Evolutionary conservation across 2,329 filamentous ascomycete species (phyloP).

Genomic region (Ascochyta fabae): DNA sequence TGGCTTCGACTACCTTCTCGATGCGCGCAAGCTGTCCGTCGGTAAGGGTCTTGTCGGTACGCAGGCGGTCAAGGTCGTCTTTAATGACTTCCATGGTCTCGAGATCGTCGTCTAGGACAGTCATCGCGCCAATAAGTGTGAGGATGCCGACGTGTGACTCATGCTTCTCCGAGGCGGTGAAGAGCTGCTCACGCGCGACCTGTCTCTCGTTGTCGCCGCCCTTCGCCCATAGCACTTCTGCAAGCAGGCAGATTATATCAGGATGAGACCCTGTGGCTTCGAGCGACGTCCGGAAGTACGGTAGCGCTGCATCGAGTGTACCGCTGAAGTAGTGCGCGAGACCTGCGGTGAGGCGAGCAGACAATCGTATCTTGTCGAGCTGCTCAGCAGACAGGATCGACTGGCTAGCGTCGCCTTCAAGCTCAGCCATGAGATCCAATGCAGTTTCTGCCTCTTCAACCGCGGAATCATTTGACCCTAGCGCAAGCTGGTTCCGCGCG

Average conservation of each 20-base stretch:
- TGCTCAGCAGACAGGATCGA: slow-evolving; percentile 67
- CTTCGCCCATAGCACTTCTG: slow-evolving; percentile 92
- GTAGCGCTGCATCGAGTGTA: slow-evolving; percentile 71
- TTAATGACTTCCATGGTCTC: slow-evolving; percentile 82
- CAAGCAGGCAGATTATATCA: slow-evolving; percentile 84
- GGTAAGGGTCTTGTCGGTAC: slow-evolving; percentile 69
- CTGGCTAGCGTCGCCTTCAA: slow-evolving; percentile 55
- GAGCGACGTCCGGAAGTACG: slow-evolving; percentile 80
- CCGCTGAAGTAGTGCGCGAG: slow-evolving; percentile 78
- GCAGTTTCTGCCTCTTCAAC: slow-evolving; percentile 82
- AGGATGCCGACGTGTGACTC: slow-evolving; percentile 80
- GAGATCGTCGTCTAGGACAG: slow-evolving; percentile 77
- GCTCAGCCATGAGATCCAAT: slow-evolving; percentile 77
- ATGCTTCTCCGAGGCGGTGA: slow-evolving; percentile 76
- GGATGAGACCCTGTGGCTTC: slow-evolving; percentile 77
- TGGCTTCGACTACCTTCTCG: slow-evolving; percentile 75
- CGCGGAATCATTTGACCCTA: slow-evolving; percentile 69
- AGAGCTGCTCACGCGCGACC: slow-evolving; percentile 79
- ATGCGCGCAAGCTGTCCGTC: slow-evolving; percentile 71
- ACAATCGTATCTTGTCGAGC: slow-evolving; percentile 75
- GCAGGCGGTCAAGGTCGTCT: slow-evolving; percentile 75
- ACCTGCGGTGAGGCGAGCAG: slow-evolving; percentile 84
- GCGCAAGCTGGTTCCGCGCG: slow-evolving; percentile 80
- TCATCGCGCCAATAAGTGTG: slow-evolving; percentile 82
- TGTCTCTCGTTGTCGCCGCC: slow-evolving; percentile 75